Evolutionary conservation across 2,329 filamentous ascomycete species (phyloP).

Genomic region (Verticillium longisporum): DNA sequence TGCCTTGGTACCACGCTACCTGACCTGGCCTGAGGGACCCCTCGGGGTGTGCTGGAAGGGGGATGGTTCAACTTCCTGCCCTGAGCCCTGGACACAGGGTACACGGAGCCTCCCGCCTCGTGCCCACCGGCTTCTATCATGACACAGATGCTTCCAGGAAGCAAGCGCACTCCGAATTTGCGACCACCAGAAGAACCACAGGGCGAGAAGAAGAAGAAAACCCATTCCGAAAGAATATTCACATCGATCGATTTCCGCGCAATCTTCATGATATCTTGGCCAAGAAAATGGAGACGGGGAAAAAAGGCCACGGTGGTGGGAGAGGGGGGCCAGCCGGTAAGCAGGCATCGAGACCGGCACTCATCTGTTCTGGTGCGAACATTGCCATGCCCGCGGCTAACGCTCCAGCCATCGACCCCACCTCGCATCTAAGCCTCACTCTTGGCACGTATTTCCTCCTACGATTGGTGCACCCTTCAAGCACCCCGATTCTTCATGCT

Average conservation of each 20-base stretch:
- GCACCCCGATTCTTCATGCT: neutral
- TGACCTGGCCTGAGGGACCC: neutral
- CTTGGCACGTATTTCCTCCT: neutral
- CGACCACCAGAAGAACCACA: too few relatives aligned
- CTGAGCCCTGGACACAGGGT: neutral
- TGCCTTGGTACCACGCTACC: neutral
- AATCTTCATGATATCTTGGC: too few relatives aligned
- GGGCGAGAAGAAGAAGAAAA: too few relatives aligned
- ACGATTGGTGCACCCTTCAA: neutral
- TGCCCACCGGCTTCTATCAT: too few relatives aligned
- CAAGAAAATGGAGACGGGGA: too few relatives aligned
- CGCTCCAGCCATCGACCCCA: neutral
- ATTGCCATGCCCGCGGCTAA: neutral
- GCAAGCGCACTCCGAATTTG: too few relatives aligned
- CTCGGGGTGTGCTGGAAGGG: neutral
- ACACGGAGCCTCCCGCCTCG: neutral
- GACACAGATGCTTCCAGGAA: too few relatives aligned
- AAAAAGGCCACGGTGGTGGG: neutral
- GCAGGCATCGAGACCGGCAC: neutral
- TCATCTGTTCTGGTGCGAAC: neutral
- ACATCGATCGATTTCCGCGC: too few relatives aligned
- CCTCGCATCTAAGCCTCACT: constrained; percentile 3
- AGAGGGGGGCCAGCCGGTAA: neutral
- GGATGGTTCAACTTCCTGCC: neutral
- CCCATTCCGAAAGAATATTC: too few relatives aligned